phyloP scores from a whole-genome alignment of 768 basidiomycete genomes.

The Termitomyces titanicus region DNA sequence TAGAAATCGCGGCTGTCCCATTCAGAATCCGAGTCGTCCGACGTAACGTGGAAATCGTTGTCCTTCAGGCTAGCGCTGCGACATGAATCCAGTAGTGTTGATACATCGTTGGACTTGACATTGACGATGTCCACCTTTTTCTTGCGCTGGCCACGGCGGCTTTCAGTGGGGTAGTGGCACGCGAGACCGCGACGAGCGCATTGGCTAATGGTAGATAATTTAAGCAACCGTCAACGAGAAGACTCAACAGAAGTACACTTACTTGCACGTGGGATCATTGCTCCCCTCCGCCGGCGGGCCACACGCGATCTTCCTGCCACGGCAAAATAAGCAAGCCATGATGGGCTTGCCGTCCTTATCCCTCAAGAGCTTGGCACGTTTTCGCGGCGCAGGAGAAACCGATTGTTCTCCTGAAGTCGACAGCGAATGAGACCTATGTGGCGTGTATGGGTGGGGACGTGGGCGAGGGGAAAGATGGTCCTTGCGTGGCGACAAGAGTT shows the following conservation, averaged over 20 bases:
- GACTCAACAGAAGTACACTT: slow-evolving; percentile 20
- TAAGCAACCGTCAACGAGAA: neutral
- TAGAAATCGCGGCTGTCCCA: neutral
- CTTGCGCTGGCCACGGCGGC: slow-evolving; percentile 12
- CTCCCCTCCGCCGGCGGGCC: slow-evolving; percentile 36
- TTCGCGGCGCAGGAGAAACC: neutral
- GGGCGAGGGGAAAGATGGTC: neutral
- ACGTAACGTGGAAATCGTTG: neutral
- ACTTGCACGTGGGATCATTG: slow-evolving; percentile 47
- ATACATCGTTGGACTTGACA: neutral
- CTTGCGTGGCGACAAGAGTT: neutral
- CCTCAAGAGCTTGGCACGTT: slow-evolving; percentile 3
- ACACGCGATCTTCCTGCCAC: slow-evolving; percentile 51
- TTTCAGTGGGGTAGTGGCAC: slow-evolving; percentile 12
- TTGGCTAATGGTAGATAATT: slow-evolving; percentile 1
- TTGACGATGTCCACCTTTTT: neutral
- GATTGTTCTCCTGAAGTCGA: neutral
- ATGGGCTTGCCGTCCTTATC: slow-evolving; percentile 30
- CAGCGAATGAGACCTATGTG: neutral
- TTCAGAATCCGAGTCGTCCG: neutral
- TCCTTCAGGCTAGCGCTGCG: neutral
- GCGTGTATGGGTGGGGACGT: neutral
- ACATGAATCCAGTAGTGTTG: neutral
- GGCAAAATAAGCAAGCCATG: slow-evolving; percentile 47
- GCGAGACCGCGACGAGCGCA: slow-evolving; percentile 8